Evolutionary conservation across 495 filamentous ascomycete species (phyloP), one percentile per base, ranked within the genome.

Genomic region (Penicillium lagena): DNA sequence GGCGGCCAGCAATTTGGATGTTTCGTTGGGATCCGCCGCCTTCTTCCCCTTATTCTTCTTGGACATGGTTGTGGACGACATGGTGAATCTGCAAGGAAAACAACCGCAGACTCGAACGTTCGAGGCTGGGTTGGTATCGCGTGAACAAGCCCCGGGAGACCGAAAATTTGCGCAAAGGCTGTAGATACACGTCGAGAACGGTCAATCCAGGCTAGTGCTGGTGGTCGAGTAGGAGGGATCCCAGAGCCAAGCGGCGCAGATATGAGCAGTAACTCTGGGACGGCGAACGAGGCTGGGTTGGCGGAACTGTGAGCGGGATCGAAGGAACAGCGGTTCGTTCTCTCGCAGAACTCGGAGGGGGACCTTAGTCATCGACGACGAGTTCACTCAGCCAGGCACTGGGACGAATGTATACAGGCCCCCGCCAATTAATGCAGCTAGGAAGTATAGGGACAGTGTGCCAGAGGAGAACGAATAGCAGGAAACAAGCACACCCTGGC

Each of bases 1-100:
- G 28, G 89, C 88, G 27, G 88, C 85, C 39, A 98, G 77, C 44
- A 95, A 76, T 68, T 96, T 96, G 33, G 85, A 86, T 9, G 88
- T 87, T 55, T 96, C 89, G 52, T 76, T 85, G 33, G 87, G 83
- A 62, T 95, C 90, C 29, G 85, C 66, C 28, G 77, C 62, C 65
- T 87, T 87, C 70, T 77, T 89, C 84, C 50, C 78, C 76, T 73
- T 88, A 86, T 78, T 89, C 87, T 64, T 75, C 54, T 73, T 73
- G 7, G 66, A 70, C 65, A 73, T 67, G 13, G 61, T 43, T 12
- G 63, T 60, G 30, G 70, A 60, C 27, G 70, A 70, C 70, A 73
- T 73, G 22, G 22, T 22, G 22, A 22, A 22, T 6, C 22, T 22
- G 22, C 22, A 22, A 22, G 22, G 22, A 22, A 6, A 22, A 22